Percentiles rank a stretch among this genome's conserved stretches.
Conservation (phyloP, 2,329 filamentous ascomycete genomes). For the Calonectria hongkongensis region DNA sequence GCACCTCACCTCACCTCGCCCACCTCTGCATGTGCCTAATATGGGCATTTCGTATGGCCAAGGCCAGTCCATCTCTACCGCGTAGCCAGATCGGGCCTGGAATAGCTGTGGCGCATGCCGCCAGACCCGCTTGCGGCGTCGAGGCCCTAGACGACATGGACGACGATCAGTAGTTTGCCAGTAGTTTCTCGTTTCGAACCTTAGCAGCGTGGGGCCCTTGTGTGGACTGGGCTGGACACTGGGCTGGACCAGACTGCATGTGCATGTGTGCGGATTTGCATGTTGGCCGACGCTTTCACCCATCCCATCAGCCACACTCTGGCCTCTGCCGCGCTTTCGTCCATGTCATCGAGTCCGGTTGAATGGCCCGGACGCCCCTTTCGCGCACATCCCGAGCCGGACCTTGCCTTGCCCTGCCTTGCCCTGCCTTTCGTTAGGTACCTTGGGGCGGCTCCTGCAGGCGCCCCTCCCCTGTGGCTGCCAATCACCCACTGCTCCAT, state of each 20-base stretch:
- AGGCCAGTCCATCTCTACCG: neutral
- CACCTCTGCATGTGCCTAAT: too few species aligned
- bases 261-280: neutral
- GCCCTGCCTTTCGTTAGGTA: too few species aligned
- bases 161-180: constrained; percentile 12
- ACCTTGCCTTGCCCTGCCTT: too few species aligned
- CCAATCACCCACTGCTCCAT: constrained; percentile 19
- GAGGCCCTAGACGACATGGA: neutral
- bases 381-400: neutral
- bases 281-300: constrained; percentile 5
- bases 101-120: neutral
- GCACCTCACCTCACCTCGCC: too few species aligned
- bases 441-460: neutral
- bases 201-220: neutral
- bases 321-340: neutral
- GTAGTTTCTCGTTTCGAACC: neutral
- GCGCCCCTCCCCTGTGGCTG: neutral
- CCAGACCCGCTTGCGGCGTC: constrained; percentile 1
- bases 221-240: neutral
- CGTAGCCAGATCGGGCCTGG: neutral
- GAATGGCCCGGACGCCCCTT: neutral
- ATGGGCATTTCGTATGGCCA: too few species aligned
- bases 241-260: neutral
- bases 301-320: neutral
- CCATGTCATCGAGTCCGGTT: neutral